Base-by-base conservation (phyloP, 148 eudicot genomes). In the Camellia sinensis region DNA sequence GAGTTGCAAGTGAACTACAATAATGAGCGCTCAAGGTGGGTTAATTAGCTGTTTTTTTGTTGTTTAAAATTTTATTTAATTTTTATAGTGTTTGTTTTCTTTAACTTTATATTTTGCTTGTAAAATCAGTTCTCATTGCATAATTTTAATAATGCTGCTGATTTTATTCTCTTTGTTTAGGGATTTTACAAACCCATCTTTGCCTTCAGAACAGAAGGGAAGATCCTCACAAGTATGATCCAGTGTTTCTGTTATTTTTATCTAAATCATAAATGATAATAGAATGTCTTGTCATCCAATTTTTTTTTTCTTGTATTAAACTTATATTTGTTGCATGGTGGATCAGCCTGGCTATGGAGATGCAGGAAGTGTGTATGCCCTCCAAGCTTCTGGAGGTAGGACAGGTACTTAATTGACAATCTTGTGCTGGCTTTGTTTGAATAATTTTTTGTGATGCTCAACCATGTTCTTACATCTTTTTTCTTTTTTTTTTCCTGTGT, bases 1-100 rank as follows among this genome's bases (percentile, higher is more conserved):
- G 98, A 94, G 85, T 82, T 94, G 84, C 98, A 92, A 87, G 97
- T 94, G 79, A 92, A 92, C 81, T 94, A 88, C 84, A 94, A 94
- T 73, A 92, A 94, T 81, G 97, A 94, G 66, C 92, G 97, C 66
- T 91, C 98, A 66, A 91, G 98, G 98, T 94, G 74, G 73, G 82
- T 79, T 53, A 57, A 3, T 82, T 10, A 29, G 56, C 79, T 63
- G 57, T 72, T 9, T 61, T 3, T 3, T 63, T 7, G 18, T 37
- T 70, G n/a, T 43, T 61, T 17, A 18, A 43, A 8, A 37, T 53
- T 77, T 78, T 7, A 3, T 29, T 29, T 29, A 29, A 29, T 29
- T 29, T 29, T 29, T 29, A 29, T 29, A 29, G 37, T 29, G 37
- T 29, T 29, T 29, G 37, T 29, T 29, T 29, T 29, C 37, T 29